Conservation (phyloP, 306 rosid species). For the Trifolium dubium region DNA sequence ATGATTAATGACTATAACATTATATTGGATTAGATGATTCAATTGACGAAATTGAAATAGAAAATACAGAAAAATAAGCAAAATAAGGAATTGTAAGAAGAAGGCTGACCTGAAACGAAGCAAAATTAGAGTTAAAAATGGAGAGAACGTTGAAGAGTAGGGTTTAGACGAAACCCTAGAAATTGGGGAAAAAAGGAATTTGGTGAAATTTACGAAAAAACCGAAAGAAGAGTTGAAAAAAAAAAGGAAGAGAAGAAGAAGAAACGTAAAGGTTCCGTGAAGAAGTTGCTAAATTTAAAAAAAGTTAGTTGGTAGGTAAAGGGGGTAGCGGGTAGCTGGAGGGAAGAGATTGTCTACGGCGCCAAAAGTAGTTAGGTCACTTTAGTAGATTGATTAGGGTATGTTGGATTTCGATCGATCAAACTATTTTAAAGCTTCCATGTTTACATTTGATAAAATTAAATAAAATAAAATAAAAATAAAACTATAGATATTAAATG, state of each 20-base stretch:
- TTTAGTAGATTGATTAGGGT: no score
- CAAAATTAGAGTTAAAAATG: not conserved
- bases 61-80: not conserved
- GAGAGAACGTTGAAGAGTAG: not conserved
- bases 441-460: no score
- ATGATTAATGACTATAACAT: not conserved
- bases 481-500: no score
- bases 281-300: not conserved
- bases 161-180: slow-evolving; percentile 54
- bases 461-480: no score
- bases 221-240: no score
- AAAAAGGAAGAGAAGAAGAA: slow-evolving; percentile 1
- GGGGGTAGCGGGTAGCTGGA: not conserved
- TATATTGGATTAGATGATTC: not conserved
- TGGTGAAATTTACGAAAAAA: slow-evolving; percentile 3
- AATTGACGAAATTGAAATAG: not conserved
- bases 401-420: no score
- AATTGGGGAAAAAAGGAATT: slow-evolving; percentile 32
- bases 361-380: no score
- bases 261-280: not conserved
- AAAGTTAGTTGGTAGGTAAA: slow-evolving; percentile 34
- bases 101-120: slow-evolving; percentile 55
- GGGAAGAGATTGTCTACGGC: no score
- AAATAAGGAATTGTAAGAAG: slow-evolving; percentile 28
- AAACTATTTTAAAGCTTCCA: no score